Evolutionary conservation across 805 yeast genomes (phyloP), one percentile per base, ranked within the genome.

Genomic region (Groenewaldozyma tartarivorans): DNA sequence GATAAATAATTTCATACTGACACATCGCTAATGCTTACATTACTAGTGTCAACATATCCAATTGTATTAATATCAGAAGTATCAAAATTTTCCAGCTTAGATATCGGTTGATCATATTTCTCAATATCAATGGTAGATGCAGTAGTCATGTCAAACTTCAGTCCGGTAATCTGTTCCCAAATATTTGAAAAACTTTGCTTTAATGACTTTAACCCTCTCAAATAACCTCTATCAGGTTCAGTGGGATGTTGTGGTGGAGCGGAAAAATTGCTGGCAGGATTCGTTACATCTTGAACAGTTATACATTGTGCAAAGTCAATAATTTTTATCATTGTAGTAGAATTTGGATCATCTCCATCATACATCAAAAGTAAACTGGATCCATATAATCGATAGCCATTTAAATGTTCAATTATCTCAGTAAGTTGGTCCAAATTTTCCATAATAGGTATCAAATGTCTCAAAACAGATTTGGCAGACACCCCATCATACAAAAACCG

Each of bases 251-350:
- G 65, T 1, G 96, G 96, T 2, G 96, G 95, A 40, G 77, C 80
- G n/a, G n/a, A n/a, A 1, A 74, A 69, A 15, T 72, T 68, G 11
- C 60, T 52, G 15, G 66, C 47, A 51, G 54, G 11, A 48, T 43
- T 32, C 11, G 13, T 33, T 17, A 27, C 13, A n/a, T 67, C 64
- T 33, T 75, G 79, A 2, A 76, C 76, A 24, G 86, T 81, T 13
- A 86, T 80, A 54, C 94, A 82, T 56, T 88, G 95, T 1, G 97
- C 97, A 69, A 92, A 92, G 63, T 92, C 99, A 50, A 92, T 92
- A 41, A 94, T 72, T 47, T 87, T 75, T n/a, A 87, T 76, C 37
- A 42, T 39, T 19, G 51, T 50, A 24, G 42, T 38, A 45, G 35
- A 52, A 45, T 37, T 51, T 51, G 19, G 44, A 17, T 49, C 54